Base-by-base conservation (phyloP, 495 filamentous ascomycete genomes). In the Penicillium bialowiezense region DNA sequence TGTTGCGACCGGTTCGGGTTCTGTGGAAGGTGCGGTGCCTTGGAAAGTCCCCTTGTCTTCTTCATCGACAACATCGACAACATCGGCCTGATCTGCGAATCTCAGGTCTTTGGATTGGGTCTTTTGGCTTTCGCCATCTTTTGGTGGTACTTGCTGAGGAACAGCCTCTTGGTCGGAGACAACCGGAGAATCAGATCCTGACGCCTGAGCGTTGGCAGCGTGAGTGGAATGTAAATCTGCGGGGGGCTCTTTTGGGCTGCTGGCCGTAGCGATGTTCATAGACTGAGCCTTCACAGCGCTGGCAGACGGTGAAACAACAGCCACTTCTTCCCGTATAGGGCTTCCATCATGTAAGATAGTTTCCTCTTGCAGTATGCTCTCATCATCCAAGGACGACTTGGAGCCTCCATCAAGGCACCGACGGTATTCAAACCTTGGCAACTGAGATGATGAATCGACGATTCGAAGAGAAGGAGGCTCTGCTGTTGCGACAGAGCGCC, bases 401-500 rank as follows among this genome's bases (percentile, higher is more conserved):
- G 47, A 51, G 5, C 37, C 7, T 7, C 32, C 39, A 26, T 33
- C 14, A 32, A 59, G 63, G 41, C 51, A 59, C n/a, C 60, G 53
- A n/a, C 71, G 65, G 55, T 76, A 79, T 56, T 73, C 65, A 50
- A 77, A 79, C 44, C 69, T 68, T 1, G 70, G 64, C 44, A 75
- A 52, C 38, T 73, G 68, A 10, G 74, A 76, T 4, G 72, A 70
- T 9, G 74, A 72, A 39, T 69, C 60, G 17, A 69, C 38, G 3
- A 74, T 59, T 35, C 55, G 57, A 26, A 75, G 44, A 7, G 73
- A 72, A 2, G 48, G 48, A 10, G 48, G 48, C 10, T 60, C 57
- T 7, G 23, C 13, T 8, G 32, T 5, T 9, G 33, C 5, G 28
- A 35, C 3, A 31, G 19, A 2, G 37, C 35, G 54, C 41, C 14